Evolutionary conservation across 768 basidiomycete genomes (phyloP).

Genomic region (Rhodosporidiobolus sp.): DNA sequence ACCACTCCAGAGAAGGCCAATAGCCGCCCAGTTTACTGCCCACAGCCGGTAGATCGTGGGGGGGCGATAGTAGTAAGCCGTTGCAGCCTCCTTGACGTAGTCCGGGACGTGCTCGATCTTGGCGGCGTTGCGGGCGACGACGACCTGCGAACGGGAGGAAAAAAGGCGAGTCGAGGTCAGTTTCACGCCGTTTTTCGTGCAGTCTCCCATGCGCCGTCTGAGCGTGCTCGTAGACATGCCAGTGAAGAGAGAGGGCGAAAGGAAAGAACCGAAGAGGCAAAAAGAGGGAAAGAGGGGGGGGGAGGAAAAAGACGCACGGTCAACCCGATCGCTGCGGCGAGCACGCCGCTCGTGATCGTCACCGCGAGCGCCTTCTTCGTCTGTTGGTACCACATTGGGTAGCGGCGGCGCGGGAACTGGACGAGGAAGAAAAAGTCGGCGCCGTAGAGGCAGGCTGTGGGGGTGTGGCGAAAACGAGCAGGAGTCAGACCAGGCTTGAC

Average conservation of each 20-base stretch:
- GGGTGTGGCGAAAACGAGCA: too few species aligned
- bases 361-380: conserved; percentile 32
- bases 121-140: conserved; percentile 30
- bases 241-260: too few species aligned
- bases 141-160: conserved; percentile 3
- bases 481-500: too few species aligned
- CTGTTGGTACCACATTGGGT: conserved; percentile 40
- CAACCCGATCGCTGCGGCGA: conserved; percentile 27
- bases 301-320: conserved; percentile 18
- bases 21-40: conserved; percentile 33
- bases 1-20: conserved; percentile 25
- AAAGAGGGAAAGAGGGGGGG: background rate
- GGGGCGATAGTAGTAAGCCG: conserved; percentile 29
- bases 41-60: conserved; percentile 30
- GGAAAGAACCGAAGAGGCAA: too few species aligned
- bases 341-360: conserved; percentile 26
- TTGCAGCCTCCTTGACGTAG: background rate
- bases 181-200: too few species aligned
- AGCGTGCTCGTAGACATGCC: too few species aligned
- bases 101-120: conserved; percentile 15
- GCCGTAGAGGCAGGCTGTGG: conserved; percentile 38
- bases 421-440: conserved; percentile 44
- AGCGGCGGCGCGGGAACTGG: conserved; percentile 26
- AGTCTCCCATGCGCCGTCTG: too few species aligned
- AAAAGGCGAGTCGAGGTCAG: background rate